A percentile compares a stretch with the other conserved stretches of the same genome.
phyloP scores from a whole-genome alignment of 768 basidiomycete genomes.

The Boletus vermiculosoides region DNA sequence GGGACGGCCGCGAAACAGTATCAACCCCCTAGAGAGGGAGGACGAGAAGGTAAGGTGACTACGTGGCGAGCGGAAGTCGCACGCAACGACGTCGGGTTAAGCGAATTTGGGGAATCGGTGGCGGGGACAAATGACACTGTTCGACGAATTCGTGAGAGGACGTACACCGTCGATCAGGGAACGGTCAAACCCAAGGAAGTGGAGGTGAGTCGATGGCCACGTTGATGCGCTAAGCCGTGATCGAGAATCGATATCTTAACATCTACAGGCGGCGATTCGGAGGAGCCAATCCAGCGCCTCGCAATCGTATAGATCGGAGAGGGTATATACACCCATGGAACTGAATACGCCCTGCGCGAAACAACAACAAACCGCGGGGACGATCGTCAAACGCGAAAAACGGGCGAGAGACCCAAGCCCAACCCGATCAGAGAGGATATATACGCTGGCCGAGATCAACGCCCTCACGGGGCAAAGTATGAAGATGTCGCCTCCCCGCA shows the following conservation, averaged over 20 bases:
- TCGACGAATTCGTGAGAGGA: slow-evolving; percentile 13
- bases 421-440: slow-evolving; percentile 34
- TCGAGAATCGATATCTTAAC: background rate
- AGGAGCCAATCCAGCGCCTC: slow-evolving; percentile 21
- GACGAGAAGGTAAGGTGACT: slow-evolving; percentile 40
- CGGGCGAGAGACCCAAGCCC: slow-evolving; percentile 26
- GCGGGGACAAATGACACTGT: slow-evolving; percentile 14
- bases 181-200: slow-evolving; percentile 18
- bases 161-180: slow-evolving; percentile 10
- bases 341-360: slow-evolving; percentile 14
- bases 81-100: slow-evolving; percentile 29
- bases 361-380: slow-evolving; percentile 16
- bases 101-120: slow-evolving; percentile 24
- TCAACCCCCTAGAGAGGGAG: slow-evolving; percentile 16
- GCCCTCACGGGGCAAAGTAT: slow-evolving; percentile 31
- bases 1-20: background rate
- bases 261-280: slow-evolving; percentile 17
- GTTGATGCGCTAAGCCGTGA: background rate
- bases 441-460: slow-evolving; percentile 34
- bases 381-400: slow-evolving; percentile 18
- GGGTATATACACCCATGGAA: slow-evolving; percentile 21
- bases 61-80: slow-evolving; percentile 58
- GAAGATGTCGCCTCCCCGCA: slow-evolving; percentile 23
- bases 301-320: slow-evolving; percentile 28
- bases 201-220: slow-evolving; percentile 20